phyloP scores from a whole-genome alignment of 2,329 filamentous ascomycete species.

The Neonectria magnoliae region DNA sequence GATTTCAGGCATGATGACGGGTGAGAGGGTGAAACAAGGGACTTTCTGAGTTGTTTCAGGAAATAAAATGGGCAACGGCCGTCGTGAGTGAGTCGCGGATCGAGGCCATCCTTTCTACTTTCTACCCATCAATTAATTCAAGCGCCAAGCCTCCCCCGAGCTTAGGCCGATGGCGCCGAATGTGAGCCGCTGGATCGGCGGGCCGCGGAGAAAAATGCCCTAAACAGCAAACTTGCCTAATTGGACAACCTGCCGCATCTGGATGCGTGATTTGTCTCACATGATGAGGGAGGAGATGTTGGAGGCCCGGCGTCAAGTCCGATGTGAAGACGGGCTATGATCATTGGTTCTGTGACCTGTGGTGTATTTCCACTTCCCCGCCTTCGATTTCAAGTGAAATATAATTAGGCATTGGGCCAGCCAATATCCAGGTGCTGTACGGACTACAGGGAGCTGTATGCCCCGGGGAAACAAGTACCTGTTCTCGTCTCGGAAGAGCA shows the following conservation, averaged over 20 bases:
- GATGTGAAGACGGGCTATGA: background rate
- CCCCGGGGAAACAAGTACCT: background rate
- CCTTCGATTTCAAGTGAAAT: background rate
- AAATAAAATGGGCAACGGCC: background rate
- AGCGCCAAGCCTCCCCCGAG: background rate
- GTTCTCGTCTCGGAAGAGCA: background rate
- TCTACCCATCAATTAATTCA: background rate
- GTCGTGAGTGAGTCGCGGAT: background rate
- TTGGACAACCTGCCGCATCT: slow-evolving; percentile 8
- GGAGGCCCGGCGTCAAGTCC: slow-evolving; percentile 17
- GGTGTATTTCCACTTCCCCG: background rate
- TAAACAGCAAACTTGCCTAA: slow-evolving; percentile 22
- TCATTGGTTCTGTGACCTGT: background rate
- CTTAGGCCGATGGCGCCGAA: slow-evolving; percentile 5
- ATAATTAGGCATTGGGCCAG: background rate
- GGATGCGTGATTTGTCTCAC: slow-evolving; percentile 10
- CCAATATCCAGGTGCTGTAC: too few species aligned
- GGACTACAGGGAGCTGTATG: too few species aligned
- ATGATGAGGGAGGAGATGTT: background rate
- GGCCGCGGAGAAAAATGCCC: slow-evolving; percentile 14
- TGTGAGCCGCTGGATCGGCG: background rate
- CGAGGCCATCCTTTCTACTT: slow-evolving; percentile 14
- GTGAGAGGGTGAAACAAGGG: background rate
- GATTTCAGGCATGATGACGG: slow-evolving; percentile 15
- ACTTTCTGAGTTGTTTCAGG: background rate